Evolutionary conservation across 129 eudicot species (phyloP).

Genomic region (Gnaphalium uliginosum): DNA sequence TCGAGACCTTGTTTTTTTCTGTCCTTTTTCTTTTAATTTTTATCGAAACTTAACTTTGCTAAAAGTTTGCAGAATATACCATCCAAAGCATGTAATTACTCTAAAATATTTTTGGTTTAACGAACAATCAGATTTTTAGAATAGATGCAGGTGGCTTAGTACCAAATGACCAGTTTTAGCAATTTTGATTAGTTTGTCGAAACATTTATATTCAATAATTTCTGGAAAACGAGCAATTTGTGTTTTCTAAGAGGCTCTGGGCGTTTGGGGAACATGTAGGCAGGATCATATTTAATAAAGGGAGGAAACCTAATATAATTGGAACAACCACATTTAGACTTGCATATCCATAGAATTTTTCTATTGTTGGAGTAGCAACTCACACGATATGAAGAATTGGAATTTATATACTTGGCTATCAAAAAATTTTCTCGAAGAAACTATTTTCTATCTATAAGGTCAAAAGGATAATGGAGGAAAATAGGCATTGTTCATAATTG

Average conservation of each 20-base stretch:
- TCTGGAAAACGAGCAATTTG: not conserved
- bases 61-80: slow-evolving; percentile 6
- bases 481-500: not conserved
- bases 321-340: not conserved
- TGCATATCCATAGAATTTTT: not conserved
- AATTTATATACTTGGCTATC: too few relatives aligned
- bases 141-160: not conserved
- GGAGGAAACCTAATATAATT: not conserved
- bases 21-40: not conserved
- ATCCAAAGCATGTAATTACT: slow-evolving; percentile 1
- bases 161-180: not conserved
- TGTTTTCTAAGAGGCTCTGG: not conserved
- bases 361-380: not conserved
- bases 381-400: too few relatives aligned
- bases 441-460: not conserved
- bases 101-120: not conserved
- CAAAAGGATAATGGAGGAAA: not conserved
- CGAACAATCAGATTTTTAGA: not conserved
- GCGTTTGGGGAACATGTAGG: not conserved
- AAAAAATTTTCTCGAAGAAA: not conserved
- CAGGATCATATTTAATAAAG: not conserved
- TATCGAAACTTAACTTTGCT: not conserved
- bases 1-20: not conserved
- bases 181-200: not conserved
- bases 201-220: not conserved